A percentile compares a stretch with the other conserved stretches of the same genome.
Evolutionary conservation across 805 yeast species (phyloP).

Genomic region (Pichia cephalocereana): DNA sequence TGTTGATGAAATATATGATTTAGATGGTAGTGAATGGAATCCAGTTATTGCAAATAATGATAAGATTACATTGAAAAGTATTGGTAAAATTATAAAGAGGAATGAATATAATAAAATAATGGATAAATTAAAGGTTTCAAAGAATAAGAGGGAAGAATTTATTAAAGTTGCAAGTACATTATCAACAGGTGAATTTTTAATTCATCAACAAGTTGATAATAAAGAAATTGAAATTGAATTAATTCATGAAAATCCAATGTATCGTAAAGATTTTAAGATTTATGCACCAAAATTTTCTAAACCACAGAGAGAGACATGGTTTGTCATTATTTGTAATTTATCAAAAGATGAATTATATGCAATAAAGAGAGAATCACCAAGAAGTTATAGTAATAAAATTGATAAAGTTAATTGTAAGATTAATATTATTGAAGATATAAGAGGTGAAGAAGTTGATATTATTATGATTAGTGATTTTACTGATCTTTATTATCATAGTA

Average conservation of each 20-base stretch:
- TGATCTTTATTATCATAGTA: constrained; percentile 31
- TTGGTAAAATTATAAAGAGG: constrained; percentile 35
- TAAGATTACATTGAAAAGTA: constrained; percentile 25
- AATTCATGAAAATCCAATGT: constrained; percentile 42
- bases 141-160: constrained; percentile 39
- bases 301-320: constrained; percentile 91
- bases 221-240: constrained; percentile 36
- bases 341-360: constrained; percentile 45
- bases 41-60: constrained; percentile 14
- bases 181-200: constrained; percentile 47
- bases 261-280: constrained; percentile 53
- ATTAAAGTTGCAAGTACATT: constrained; percentile 42
- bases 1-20: constrained; percentile 14
- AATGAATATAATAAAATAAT: constrained; percentile 26
- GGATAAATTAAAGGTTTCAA: constrained; percentile 32
- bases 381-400: constrained; percentile 16
- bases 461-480: constrained; percentile 58
- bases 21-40: constrained; percentile 31
- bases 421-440: constrained; percentile 39
- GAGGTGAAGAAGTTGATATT: constrained; percentile 38
- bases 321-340: constrained; percentile 50
- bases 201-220: constrained; percentile 27
- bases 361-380: constrained; percentile 71
- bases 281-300: constrained; percentile 81
- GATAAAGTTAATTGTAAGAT: constrained; percentile 37